These are phyloP conservation scores for Graphilbum fragrans DNA, from an alignment of 2,329 filamentous ascomycete species.

Conservation along the genomic window DNA sequence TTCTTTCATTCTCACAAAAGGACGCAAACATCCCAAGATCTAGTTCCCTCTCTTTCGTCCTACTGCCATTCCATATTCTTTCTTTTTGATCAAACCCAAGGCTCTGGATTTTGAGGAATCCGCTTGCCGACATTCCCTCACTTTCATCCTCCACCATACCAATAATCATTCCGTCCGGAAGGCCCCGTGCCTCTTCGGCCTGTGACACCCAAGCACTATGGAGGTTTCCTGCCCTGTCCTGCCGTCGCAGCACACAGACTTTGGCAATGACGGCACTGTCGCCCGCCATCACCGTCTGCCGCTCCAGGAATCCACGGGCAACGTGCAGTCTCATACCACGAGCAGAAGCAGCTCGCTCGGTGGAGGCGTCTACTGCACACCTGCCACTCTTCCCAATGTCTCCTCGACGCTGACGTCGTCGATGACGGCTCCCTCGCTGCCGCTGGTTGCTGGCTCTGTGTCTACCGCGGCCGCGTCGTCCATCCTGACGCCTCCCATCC, in stretches of 20 bases:
- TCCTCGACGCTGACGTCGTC: slow-evolving; percentile 5
- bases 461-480: slow-evolving; percentile 19
- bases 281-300: slow-evolving; percentile 32
- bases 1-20: too few species aligned
- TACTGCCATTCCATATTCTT: too few species aligned
- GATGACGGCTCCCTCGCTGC: slow-evolving; percentile 3
- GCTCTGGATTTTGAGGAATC: too few species aligned
- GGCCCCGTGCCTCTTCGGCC: not conserved
- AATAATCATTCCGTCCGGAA: not conserved
- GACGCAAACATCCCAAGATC: too few species aligned
- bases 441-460: slow-evolving; percentile 14
- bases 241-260: slow-evolving; percentile 35
- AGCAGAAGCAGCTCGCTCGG: slow-evolving; percentile 17
- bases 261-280: slow-evolving; percentile 25
- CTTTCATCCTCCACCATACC: slow-evolving; percentile 10
- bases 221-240: slow-evolving; percentile 32
- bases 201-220: slow-evolving; percentile 17
- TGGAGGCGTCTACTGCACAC: slow-evolving; percentile 20
- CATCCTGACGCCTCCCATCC: slow-evolving; percentile 29
- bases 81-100: too few species aligned
- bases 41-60: too few species aligned
- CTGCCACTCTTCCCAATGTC: slow-evolving; percentile 15
- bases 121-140: too few species aligned
- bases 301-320: slow-evolving; percentile 39
- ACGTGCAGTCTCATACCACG: slow-evolving; percentile 26